These are phyloP conservation scores for Trichaptum fuscoviolaceum DNA, from an alignment of 768 basidiomycete genomes.

Conservation along the genomic window DNA sequence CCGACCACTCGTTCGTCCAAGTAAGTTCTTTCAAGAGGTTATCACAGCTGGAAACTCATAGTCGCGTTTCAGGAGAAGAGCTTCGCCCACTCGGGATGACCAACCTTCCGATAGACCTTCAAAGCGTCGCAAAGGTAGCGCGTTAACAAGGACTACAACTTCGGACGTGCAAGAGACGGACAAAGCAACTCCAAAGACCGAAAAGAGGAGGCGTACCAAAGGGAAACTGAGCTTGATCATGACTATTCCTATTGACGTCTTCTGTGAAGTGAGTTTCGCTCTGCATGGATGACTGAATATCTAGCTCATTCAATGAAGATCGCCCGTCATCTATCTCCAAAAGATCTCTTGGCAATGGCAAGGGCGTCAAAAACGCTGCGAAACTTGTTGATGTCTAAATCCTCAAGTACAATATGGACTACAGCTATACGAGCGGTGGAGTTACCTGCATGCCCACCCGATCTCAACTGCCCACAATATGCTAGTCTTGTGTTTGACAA, in stretches of 20 bases:
- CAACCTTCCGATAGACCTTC: no score
- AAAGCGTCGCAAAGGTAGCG: no score
- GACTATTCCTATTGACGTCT: conserved; percentile 2
- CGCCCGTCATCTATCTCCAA: not conserved
- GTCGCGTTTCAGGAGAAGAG: no score
- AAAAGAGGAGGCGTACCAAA: no score
- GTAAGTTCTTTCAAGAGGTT: no score
- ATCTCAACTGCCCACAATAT: not conserved
- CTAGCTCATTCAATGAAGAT: not conserved
- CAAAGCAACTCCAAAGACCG: no score
- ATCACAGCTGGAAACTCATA: no score
- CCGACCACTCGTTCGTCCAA: no score
- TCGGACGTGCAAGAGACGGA: no score
- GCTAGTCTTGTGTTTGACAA: not conserved
- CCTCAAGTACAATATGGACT: not conserved
- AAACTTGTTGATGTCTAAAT: not conserved
- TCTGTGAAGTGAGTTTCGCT: not conserved
- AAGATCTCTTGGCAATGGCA: not conserved
- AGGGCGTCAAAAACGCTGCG: not conserved
- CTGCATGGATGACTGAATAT: not conserved
- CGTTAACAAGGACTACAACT: no score
- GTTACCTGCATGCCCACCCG: not conserved
- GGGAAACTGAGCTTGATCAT: not conserved
- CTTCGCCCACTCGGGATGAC: no score
- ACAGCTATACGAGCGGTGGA: not conserved